Percentiles rank a stretch among this genome's conserved stretches.
phyloP scores from a whole-genome alignment of 345 rosid genomes.

The Isatis tinctoria region DNA sequence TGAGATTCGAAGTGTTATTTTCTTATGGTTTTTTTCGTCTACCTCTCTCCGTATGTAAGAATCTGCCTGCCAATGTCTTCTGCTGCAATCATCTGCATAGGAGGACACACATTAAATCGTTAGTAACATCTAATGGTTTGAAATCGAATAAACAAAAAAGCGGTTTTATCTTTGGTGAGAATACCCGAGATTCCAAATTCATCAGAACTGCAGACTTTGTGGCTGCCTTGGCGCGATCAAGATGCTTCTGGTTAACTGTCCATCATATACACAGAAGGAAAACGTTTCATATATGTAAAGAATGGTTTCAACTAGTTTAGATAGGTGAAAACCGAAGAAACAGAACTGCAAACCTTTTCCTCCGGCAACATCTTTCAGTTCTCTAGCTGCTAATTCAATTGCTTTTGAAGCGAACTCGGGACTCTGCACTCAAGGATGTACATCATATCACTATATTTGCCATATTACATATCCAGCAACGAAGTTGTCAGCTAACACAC shows the following conservation, averaged over 20 bases:
- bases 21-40: background rate
- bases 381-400: slow-evolving; percentile 51
- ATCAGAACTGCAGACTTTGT: slow-evolving; percentile 71
- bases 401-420: slow-evolving; percentile 53
- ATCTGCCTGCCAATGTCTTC: slow-evolving; percentile 75
- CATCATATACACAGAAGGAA: background rate
- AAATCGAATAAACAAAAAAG: background rate
- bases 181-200: slow-evolving; percentile 78
- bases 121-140: background rate
- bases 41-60: slow-evolving; percentile 78
- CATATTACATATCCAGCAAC: background rate
- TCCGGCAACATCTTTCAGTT: slow-evolving; percentile 48
- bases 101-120: background rate
- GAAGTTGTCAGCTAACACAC: background rate
- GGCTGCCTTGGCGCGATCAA: slow-evolving; percentile 59
- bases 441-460: background rate
- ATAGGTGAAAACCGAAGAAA: background rate
- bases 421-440: slow-evolving; percentile 34
- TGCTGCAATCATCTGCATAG: slow-evolving; percentile 47
- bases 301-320: background rate
- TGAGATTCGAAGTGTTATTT: background rate
- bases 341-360: slow-evolving; percentile 46
- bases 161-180: background rate
- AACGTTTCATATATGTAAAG: background rate
- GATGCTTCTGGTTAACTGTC: slow-evolving; percentile 45